A percentile compares a stretch with the other conserved stretches of the same genome.
Conservation (phyloP, 169 alveolate genomes). For the Plasmodium vivax region DNA sequence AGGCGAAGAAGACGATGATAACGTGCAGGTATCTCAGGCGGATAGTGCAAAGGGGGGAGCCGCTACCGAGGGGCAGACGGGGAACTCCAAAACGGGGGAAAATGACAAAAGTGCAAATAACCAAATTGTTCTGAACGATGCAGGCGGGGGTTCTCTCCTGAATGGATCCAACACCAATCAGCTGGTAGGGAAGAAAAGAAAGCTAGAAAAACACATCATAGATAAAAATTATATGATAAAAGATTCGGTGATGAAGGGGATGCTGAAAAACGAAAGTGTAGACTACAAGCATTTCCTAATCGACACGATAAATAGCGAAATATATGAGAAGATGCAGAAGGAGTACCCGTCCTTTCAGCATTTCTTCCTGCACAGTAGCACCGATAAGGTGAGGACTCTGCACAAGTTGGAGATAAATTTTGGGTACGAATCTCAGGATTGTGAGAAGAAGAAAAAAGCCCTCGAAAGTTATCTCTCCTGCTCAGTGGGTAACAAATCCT, state of each 20-base stretch:
- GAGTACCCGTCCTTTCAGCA: slow-evolving; percentile 42
- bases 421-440: slow-evolving; percentile 61
- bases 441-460: slow-evolving; percentile 12
- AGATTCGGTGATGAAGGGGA: slow-evolving; percentile 35
- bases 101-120: neutral
- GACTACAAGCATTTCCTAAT: slow-evolving; percentile 64
- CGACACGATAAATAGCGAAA: slow-evolving; percentile 69
- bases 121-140: neutral
- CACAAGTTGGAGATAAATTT: slow-evolving; percentile 64
- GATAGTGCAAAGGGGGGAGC: neutral
- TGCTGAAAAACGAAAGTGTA: slow-evolving; percentile 57
- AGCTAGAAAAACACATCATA: slow-evolving; percentile 60
- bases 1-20: neutral
- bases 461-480: slow-evolving; percentile 42
- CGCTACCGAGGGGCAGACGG: neutral
- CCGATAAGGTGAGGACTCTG: slow-evolving; percentile 32
- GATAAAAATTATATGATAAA: slow-evolving; percentile 64
- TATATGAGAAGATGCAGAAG: slow-evolving; percentile 58
- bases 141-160: neutral
- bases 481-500: neutral
- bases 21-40: neutral
- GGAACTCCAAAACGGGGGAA: neutral
- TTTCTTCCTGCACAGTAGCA: slow-evolving; percentile 46
- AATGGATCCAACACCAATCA: neutral
- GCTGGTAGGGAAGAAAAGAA: slow-evolving; percentile 35